These are phyloP conservation scores for Didymella segeticola DNA, from an alignment of 2,329 filamentous ascomycete species.

Conservation along the genomic window DNA sequence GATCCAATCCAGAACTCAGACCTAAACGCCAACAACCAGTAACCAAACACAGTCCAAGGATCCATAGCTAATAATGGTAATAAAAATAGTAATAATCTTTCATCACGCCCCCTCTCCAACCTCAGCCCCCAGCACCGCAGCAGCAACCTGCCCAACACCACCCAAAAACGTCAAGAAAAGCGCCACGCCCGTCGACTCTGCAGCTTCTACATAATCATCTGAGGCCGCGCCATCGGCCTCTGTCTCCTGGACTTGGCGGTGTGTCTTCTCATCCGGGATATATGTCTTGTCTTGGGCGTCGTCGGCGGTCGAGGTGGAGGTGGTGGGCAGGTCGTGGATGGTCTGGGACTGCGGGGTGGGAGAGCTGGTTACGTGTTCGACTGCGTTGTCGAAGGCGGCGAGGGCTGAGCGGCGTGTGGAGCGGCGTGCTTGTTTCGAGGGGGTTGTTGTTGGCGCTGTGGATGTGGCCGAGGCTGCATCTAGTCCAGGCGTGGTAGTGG, in stretches of 20 bases:
- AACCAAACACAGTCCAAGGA: too few relatives aligned
- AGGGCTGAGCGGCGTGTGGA: conserved; percentile 8
- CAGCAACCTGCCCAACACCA: conserved; percentile 43
- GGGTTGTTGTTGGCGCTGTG: too few relatives aligned
- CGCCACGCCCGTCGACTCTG: conserved; percentile 46
- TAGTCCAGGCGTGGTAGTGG: too few relatives aligned
- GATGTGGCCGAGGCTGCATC: too few relatives aligned
- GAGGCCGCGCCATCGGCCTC: conserved; percentile 38
- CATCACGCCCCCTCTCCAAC: conserved; percentile 31
- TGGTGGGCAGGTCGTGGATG: neutral
- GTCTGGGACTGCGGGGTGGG: neutral
- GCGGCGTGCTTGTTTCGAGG: neutral
- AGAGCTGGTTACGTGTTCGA: conserved; percentile 1
- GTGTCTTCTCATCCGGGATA: conserved; percentile 31
- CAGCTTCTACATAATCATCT: conserved; percentile 38
- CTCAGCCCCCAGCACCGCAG: conserved; percentile 46
- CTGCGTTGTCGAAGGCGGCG: conserved; percentile 12
- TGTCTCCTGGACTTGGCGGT: conserved; percentile 32
- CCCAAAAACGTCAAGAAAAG: conserved; percentile 44
- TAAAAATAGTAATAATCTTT: neutral
- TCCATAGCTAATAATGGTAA: too few relatives aligned
- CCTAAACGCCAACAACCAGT: too few relatives aligned
- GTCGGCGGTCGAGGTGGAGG: neutral
- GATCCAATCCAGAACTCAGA: too few relatives aligned
- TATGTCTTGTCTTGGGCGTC: conserved; percentile 30